Percentiles rank a stretch among this genome's conserved stretches.
Conservation (phyloP, 2,329 filamentous ascomycete species). For the Xylaria sp. region DNA sequence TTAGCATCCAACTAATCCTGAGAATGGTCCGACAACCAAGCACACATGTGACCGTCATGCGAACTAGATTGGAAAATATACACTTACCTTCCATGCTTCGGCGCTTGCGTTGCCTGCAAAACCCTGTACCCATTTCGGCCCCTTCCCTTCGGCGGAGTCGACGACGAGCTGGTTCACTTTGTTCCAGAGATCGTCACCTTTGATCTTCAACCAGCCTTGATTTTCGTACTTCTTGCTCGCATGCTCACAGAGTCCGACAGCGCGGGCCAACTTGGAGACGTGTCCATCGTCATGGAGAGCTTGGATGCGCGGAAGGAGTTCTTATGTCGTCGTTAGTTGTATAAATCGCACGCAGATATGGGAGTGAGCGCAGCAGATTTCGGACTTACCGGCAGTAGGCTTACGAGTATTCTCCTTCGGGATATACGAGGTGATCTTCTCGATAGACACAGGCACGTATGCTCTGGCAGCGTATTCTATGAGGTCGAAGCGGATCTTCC, state of each 20-base stretch:
- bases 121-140: slow-evolving; percentile 65
- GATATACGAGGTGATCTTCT: slow-evolving; percentile 69
- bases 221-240: slow-evolving; percentile 58
- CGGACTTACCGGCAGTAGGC: slow-evolving; percentile 56
- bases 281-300: slow-evolving; percentile 80
- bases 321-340: slow-evolving; percentile 39
- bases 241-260: slow-evolving; percentile 71
- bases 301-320: slow-evolving; percentile 60
- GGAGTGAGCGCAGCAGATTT: neutral
- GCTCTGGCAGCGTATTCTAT: slow-evolving; percentile 77
- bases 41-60: neutral
- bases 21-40: neutral
- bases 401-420: slow-evolving; percentile 55
- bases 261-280: slow-evolving; percentile 77
- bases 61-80: neutral
- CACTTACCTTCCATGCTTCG: slow-evolving; percentile 67
- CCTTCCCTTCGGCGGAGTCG: slow-evolving; percentile 67
- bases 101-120: slow-evolving; percentile 65
- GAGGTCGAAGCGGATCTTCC: slow-evolving; percentile 81
- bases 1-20: neutral
- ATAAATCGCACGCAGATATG: too few species aligned
- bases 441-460: slow-evolving; percentile 67
- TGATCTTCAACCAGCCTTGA: slow-evolving; percentile 62
- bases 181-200: slow-evolving; percentile 67
- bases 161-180: slow-evolving; percentile 69